Conservation (phyloP, 116 monocot genomes). For the Cymodocea nodosa region DNA sequence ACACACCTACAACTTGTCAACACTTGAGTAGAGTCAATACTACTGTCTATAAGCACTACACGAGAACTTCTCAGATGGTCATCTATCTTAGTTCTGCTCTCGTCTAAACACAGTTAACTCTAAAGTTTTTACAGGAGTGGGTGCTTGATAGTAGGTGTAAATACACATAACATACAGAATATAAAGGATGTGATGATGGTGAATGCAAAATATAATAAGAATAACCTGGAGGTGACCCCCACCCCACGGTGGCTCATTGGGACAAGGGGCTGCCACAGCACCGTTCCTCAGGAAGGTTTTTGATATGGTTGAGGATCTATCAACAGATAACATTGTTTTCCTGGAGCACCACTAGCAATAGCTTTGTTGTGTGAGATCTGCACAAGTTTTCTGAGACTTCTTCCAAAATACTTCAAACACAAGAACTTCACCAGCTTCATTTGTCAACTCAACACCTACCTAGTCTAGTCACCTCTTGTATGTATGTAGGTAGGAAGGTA, state of each 20-base stretch:
- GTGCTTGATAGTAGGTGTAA: too few relatives aligned
- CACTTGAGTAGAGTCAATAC: too few relatives aligned
- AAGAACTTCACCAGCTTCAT: conserved; percentile 12
- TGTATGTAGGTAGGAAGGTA: too few relatives aligned
- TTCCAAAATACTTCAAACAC: conserved; percentile 13
- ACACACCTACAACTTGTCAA: too few relatives aligned
- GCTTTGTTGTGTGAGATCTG: conserved; percentile 9
- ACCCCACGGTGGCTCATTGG: neutral
- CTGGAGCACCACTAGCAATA: conserved; percentile 5
- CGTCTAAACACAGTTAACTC: too few relatives aligned
- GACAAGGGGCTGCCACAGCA: neutral
- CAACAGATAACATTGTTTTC: conserved; percentile 6
- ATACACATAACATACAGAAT: too few relatives aligned
- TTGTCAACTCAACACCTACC: conserved; percentile 10
- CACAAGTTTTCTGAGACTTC: conserved; percentile 3
- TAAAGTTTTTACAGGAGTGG: too few relatives aligned
- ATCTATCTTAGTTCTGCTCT: too few relatives aligned
- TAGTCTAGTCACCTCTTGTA: neutral
- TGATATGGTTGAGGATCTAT: conserved; percentile 11
- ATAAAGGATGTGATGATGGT: too few relatives aligned
- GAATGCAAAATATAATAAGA: too few relatives aligned
- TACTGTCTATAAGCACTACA: too few relatives aligned
- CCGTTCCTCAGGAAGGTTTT: conserved; percentile 9
- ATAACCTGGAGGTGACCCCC: neutral
- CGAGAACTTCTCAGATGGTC: too few relatives aligned